Conservation (phyloP, 2,329 filamentous ascomycete genomes). For the Harringtonia aguacate region DNA sequence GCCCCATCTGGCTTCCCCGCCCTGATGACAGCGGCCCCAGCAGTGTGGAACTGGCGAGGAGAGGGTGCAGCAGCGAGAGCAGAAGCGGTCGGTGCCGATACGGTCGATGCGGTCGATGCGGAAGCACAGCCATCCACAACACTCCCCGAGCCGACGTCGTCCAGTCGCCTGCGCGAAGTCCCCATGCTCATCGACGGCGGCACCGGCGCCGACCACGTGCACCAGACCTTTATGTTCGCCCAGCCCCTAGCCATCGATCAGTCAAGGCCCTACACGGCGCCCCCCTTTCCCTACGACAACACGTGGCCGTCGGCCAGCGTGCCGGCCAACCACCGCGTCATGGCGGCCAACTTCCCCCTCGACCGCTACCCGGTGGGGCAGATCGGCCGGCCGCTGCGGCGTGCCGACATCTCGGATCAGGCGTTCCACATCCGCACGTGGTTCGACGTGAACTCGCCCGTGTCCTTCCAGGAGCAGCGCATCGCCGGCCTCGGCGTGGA, state of each 20-base stretch:
- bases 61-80: too few relatives aligned
- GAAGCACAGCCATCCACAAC: neutral
- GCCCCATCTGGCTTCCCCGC: too few relatives aligned
- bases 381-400: constrained; percentile 29
- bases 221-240: constrained; percentile 59
- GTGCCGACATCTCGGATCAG: constrained; percentile 53
- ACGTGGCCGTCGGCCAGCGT: constrained; percentile 70
- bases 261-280: constrained; percentile 18
- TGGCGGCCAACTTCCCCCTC: constrained; percentile 19
- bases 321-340: constrained; percentile 48
- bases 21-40: too few relatives aligned
- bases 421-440: constrained; percentile 68
- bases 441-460: constrained; percentile 45
- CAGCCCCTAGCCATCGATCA: constrained; percentile 31
- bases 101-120: too few relatives aligned
- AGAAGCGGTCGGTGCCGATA: too few relatives aligned
- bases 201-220: constrained; percentile 27
- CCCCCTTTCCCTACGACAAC: constrained; percentile 33
- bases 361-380: constrained; percentile 16
- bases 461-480: neutral
- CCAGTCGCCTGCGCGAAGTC: constrained; percentile 36
- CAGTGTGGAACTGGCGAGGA: too few relatives aligned
- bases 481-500: constrained; percentile 19
- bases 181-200: constrained; percentile 38
- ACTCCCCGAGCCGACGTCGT: constrained; percentile 1